Percentiles rank a stretch among this genome's conserved stretches.
These are phyloP conservation scores for Posidonia australis DNA, from an alignment of 106 monocot genomes.

Conservation along the genomic window DNA sequence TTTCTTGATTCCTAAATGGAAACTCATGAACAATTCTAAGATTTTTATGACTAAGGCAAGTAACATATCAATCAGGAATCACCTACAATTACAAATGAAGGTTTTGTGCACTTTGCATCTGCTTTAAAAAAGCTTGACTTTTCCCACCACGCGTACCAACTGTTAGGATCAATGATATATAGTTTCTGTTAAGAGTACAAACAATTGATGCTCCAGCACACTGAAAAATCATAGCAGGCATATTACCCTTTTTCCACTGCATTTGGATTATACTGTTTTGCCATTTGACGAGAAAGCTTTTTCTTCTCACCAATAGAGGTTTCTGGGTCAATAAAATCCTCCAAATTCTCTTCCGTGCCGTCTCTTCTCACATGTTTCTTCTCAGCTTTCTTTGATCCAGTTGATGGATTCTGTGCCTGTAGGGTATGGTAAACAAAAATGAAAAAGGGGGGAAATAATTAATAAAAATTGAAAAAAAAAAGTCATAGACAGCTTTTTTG, in stretches of 20 bases:
- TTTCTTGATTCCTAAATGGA: too few relatives aligned
- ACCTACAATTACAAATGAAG: constrained; percentile 83
- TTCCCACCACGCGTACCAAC: constrained; percentile 98
- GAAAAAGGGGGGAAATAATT: not conserved
- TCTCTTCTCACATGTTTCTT: constrained; percentile 43
- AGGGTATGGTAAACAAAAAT: too few relatives aligned
- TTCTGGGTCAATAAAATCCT: constrained; percentile 69
- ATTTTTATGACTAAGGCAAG: not conserved
- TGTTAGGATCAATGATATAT: constrained; percentile 9
- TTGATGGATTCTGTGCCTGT: constrained; percentile 35
- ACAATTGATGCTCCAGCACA: not conserved
- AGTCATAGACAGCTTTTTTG: too few relatives aligned
- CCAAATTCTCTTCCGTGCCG: constrained; percentile 50
- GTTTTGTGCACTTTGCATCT: constrained; percentile 66
- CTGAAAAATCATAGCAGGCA: not conserved
- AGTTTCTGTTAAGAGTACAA: not conserved
- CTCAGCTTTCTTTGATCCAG: constrained; percentile 64
- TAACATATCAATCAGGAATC: not conserved
- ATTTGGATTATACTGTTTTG: constrained; percentile 87
- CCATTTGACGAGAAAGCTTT: constrained; percentile 65
- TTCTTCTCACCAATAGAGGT: constrained; percentile 80
- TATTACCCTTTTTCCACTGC: constrained; percentile 84
- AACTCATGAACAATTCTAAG: too few relatives aligned
- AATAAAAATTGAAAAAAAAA: too few relatives aligned
- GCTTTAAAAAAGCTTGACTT: constrained; percentile 54